phyloP scores from a whole-genome alignment of 2,329 filamentous ascomycete genomes.

The Colletotrichum nymphaeae region DNA sequence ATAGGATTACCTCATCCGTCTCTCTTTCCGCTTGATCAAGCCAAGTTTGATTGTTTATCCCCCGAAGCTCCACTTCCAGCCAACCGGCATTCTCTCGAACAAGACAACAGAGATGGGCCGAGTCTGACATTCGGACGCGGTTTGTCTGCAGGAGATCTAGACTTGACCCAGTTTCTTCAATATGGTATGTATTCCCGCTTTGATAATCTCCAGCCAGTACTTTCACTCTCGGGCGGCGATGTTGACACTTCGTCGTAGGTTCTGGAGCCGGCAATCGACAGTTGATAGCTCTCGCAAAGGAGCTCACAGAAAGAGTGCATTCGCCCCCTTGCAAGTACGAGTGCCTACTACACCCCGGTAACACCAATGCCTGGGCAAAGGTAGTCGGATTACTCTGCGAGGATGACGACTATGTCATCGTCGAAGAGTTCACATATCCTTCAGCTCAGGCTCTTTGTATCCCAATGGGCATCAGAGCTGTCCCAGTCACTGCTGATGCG shows the following conservation, averaged over 20 bases:
- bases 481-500: conserved; percentile 41
- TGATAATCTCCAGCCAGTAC: neutral
- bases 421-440: conserved; percentile 46
- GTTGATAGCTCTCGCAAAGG: conserved; percentile 32
- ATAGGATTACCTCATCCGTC: conserved; percentile 44
- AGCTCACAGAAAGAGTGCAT: conserved; percentile 39
- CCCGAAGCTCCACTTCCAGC: conserved; percentile 6
- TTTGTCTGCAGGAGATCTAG: neutral
- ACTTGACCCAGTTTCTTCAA: neutral
- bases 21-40: conserved; percentile 40
- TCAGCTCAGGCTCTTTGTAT: conserved; percentile 46
- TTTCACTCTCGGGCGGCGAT: neutral
- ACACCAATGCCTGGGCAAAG: conserved; percentile 47
- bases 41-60: conserved; percentile 29
- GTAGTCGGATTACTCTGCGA: conserved; percentile 45
- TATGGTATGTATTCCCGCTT: neutral
- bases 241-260: neutral
- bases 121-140: conserved; percentile 23
- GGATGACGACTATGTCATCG: conserved; percentile 42
- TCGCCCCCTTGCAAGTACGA: conserved; percentile 39
- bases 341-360: conserved; percentile 42
- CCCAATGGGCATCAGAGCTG: conserved; percentile 41
- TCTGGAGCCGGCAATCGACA: conserved; percentile 37
- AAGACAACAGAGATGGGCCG: neutral
- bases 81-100: neutral